phyloP scores from a whole-genome alignment of 805 yeast species.

The Metschnikowia cerradonensis region DNA sequence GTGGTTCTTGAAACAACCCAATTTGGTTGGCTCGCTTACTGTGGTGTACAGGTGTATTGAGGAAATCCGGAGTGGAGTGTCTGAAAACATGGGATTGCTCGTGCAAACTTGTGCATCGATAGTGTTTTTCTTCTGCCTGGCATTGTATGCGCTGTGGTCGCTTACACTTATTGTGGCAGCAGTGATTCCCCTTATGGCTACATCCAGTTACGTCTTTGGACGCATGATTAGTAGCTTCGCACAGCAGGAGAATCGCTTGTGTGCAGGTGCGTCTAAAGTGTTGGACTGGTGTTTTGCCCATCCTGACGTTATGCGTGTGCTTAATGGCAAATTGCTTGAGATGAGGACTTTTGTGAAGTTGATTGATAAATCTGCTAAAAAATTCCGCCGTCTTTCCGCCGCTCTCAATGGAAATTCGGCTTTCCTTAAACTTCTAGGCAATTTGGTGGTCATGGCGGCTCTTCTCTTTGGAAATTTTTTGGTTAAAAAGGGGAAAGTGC shows the following conservation, averaged over 20 bases:
- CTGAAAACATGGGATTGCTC: constrained; percentile 61
- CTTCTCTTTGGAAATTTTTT: constrained; percentile 85
- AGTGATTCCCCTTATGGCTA: constrained; percentile 62
- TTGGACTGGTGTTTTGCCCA: constrained; percentile 69
- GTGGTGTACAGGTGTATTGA: constrained; percentile 71
- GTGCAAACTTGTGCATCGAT: constrained; percentile 52
- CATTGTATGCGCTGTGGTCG: constrained; percentile 81
- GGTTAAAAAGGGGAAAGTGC: constrained; percentile 47
- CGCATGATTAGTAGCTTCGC: constrained; percentile 47
- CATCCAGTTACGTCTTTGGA: constrained; percentile 49
- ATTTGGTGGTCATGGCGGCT: constrained; percentile 83
- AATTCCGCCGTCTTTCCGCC: constrained; percentile 43
- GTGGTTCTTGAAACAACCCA: constrained; percentile 62
- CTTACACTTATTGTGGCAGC: constrained; percentile 75
- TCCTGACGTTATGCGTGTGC: constrained; percentile 56
- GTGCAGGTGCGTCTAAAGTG: constrained; percentile 54
- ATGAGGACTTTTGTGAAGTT: constrained; percentile 36
- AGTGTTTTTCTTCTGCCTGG: constrained; percentile 52
- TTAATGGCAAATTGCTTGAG: constrained; percentile 57
- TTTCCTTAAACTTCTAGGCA: constrained; percentile 49
- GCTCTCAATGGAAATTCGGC: constrained; percentile 55
- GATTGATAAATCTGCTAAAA: constrained; percentile 31
- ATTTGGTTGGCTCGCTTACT: constrained; percentile 58
- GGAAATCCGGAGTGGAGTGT: constrained; percentile 62
- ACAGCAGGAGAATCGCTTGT: constrained; percentile 50